Conservation (phyloP, 2,329 filamentous ascomycete genomes). For the Curvularia sp. region DNA sequence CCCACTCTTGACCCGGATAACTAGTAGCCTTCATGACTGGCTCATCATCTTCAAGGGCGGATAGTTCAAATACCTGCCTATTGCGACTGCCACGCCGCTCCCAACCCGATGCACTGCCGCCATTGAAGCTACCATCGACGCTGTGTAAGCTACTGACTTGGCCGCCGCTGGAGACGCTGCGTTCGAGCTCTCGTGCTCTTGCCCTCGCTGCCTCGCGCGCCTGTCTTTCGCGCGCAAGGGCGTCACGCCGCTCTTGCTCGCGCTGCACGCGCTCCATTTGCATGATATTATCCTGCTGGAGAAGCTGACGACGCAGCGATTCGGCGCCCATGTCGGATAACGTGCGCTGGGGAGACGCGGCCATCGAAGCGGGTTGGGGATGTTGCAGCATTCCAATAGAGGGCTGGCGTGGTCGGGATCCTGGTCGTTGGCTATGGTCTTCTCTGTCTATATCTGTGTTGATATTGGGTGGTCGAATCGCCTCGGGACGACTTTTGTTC, state of each 20-base stretch:
- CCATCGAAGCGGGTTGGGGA: conserved; percentile 51
- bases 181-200: conserved; percentile 45
- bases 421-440: conserved; percentile 24
- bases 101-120: conserved; percentile 34
- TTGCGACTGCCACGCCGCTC: conserved; percentile 35
- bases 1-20: conserved; percentile 76
- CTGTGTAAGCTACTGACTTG: conserved; percentile 45
- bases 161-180: conserved; percentile 43
- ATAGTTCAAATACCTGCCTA: conserved; percentile 43
- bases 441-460: conserved; percentile 26
- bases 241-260: conserved; percentile 38
- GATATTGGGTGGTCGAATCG: conserved; percentile 42
- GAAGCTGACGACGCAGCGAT: conserved; percentile 44
- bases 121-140: conserved; percentile 37
- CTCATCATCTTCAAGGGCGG: conserved; percentile 55
- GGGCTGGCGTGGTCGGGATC: conserved; percentile 40
- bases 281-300: conserved; percentile 45
- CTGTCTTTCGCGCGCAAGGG: conserved; percentile 34
- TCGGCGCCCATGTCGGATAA: conserved; percentile 49
- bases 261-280: conserved; percentile 43
- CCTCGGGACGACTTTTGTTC: conserved; percentile 41
- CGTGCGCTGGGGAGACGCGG: conserved; percentile 48
- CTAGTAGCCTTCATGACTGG: conserved; percentile 70
- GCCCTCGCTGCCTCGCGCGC: conserved; percentile 43
- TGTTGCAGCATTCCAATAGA: conserved; percentile 48